Percentiles rank a stretch among this genome's conserved stretches.
These are phyloP conservation scores for Blastobotrys elegans DNA, from an alignment of 1,139 yeast genomes.

Conservation along the genomic window DNA sequence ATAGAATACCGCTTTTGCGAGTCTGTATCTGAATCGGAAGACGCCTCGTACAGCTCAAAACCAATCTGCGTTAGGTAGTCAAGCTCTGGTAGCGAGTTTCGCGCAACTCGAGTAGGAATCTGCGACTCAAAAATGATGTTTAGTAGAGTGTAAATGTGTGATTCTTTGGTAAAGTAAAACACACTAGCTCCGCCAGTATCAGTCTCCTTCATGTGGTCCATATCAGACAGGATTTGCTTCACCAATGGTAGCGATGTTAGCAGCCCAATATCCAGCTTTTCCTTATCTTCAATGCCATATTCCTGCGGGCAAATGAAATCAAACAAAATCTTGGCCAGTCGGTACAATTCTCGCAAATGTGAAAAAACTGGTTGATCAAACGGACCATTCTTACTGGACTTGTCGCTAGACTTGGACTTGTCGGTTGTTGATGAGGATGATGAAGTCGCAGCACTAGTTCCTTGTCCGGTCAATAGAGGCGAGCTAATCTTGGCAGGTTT, in stretches of 20 bases:
- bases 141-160: slow-evolving; percentile 89
- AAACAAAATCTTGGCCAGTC: slow-evolving; percentile 86
- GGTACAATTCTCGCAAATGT: slow-evolving; percentile 78
- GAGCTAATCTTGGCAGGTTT: slow-evolving; percentile 19
- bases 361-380: slow-evolving; percentile 80
- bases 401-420: not conserved
- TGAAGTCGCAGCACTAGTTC: slow-evolving; percentile 1
- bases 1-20: slow-evolving; percentile 84
- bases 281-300: slow-evolving; percentile 94
- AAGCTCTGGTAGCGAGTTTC: slow-evolving; percentile 93
- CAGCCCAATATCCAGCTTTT: slow-evolving; percentile 91
- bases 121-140: slow-evolving; percentile 93
- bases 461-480: slow-evolving; percentile 7
- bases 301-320: slow-evolving; percentile 99
- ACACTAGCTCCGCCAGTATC: slow-evolving; percentile 72
- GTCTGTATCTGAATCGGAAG: slow-evolving; percentile 48
- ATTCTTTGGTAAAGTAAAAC: slow-evolving; percentile 92
- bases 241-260: slow-evolving; percentile 93
- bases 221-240: slow-evolving; percentile 75
- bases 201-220: slow-evolving; percentile 71
- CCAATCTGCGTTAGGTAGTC: slow-evolving; percentile 94
- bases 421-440: not conserved
- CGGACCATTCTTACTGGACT: slow-evolving; percentile 29
- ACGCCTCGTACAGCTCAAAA: slow-evolving; percentile 82
- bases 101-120: slow-evolving; percentile 86